Evolutionary conservation across 345 rosid species (phyloP).

Genomic region (Eucalyptus marginata): DNA sequence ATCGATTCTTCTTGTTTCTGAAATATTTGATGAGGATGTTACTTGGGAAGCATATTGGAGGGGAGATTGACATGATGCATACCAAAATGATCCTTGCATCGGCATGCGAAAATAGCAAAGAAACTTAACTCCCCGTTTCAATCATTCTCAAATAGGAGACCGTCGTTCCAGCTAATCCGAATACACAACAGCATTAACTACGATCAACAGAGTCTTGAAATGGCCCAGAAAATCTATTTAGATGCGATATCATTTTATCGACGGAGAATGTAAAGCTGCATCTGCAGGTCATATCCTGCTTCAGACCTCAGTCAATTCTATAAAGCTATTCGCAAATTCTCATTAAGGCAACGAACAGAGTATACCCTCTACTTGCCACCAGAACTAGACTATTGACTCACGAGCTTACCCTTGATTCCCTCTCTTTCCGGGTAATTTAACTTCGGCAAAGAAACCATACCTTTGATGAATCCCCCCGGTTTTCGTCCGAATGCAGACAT

Average conservation of each 20-base stretch:
- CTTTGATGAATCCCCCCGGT: background rate
- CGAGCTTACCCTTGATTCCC: background rate
- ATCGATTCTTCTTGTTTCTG: rapidly evolving
- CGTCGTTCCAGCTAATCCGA: background rate
- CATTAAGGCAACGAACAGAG: no score
- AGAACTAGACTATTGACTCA: background rate
- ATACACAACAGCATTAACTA: background rate
- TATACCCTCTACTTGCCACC: no score
- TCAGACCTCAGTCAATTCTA: no score
- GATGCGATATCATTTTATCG: no score
- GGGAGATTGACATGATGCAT: background rate
- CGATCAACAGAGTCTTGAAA: background rate
- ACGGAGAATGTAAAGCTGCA: no score
- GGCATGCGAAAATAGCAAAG: background rate
- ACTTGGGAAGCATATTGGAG: background rate
- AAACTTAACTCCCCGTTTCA: background rate
- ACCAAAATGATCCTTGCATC: background rate
- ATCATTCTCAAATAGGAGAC: background rate
- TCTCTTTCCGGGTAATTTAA: background rate
- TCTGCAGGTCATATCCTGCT: no score
- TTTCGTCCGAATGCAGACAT: background rate
- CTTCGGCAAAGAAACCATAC: background rate
- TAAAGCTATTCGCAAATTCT: no score
- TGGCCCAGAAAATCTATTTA: background rate
- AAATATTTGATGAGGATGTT: background rate